A percentile compares a stretch with the other conserved stretches of the same genome.
These are phyloP conservation scores for Fusarium subglutinans DNA, from an alignment of 2,329 filamentous ascomycete genomes.

Conservation along the genomic window DNA sequence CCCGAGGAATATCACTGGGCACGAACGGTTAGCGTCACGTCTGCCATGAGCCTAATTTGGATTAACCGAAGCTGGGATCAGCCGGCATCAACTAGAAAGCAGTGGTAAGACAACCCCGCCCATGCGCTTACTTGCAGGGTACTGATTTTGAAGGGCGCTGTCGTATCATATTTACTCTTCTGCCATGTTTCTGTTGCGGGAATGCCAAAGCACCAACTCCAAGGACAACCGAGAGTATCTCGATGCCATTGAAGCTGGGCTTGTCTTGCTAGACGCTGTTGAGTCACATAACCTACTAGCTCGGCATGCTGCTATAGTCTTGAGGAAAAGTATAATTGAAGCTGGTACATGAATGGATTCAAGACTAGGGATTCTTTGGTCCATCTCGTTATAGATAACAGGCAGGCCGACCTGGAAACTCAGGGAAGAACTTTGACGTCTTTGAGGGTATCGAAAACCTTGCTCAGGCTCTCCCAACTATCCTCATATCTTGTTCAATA, in stretches of 20 bases:
- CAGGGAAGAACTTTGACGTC: not conserved
- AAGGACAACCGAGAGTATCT: not conserved
- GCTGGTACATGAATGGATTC: rapidly evolving
- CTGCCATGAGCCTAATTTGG: not conserved
- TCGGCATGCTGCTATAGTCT: not conserved
- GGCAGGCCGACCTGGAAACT: rapidly evolving
- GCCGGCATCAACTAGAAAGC: not conserved
- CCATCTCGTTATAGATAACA: not conserved
- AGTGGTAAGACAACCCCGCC: not conserved
- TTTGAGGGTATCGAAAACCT: not conserved
- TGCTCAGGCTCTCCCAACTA: not conserved
- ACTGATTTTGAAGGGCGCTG: not conserved
- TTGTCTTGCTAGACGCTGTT: not conserved
- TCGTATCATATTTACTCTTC: not conserved
- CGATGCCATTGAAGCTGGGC: not conserved
- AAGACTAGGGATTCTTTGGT: rapidly evolving
- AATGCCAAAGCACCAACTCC: not conserved
- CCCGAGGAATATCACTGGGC: not conserved
- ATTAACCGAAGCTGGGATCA: not conserved
- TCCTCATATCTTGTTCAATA: not conserved
- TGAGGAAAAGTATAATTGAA: not conserved
- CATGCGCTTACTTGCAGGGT: rapidly evolving
- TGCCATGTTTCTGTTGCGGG: not conserved
- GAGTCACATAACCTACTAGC: not conserved
- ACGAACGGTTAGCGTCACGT: not conserved